Evolutionary conservation across 129 eudicot genomes (phyloP).

Genomic region (Sambucus nigra): DNA sequence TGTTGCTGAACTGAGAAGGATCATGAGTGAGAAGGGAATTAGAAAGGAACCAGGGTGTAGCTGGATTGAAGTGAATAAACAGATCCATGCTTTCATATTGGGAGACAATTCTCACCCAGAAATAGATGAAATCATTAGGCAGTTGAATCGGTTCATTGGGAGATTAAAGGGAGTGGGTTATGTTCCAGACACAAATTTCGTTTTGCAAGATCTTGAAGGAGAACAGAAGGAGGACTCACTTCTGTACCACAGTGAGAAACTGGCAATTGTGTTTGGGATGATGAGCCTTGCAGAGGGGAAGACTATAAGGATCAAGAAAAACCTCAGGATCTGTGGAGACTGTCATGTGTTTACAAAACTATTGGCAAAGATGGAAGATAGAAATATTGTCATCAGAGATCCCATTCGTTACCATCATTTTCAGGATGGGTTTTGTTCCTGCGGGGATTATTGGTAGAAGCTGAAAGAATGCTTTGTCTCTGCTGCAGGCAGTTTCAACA

Average conservation of each 20-base stretch:
- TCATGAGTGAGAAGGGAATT: constrained; percentile 40
- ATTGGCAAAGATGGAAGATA: constrained; percentile 46
- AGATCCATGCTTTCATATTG: constrained; percentile 47
- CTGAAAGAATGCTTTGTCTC: neutral
- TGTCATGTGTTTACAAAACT: constrained; percentile 64
- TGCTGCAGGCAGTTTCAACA: neutral
- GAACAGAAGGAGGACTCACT: constrained; percentile 68
- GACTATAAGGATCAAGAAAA: constrained; percentile 58
- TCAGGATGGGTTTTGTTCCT: constrained; percentile 54
- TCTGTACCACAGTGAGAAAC: constrained; percentile 59
- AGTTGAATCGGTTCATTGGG: constrained; percentile 31
- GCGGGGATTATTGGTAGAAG: constrained; percentile 63
- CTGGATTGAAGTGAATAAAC: constrained; percentile 65
- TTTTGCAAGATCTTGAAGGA: constrained; percentile 69
- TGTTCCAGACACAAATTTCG: constrained; percentile 54
- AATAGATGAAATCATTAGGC: constrained; percentile 26
- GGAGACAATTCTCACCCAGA: constrained; percentile 57
- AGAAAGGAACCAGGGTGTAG: constrained; percentile 79
- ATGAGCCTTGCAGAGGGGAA: constrained; percentile 48
- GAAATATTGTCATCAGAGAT: constrained; percentile 50
- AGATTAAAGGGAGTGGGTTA: constrained; percentile 56
- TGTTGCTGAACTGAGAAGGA: constrained; percentile 37
- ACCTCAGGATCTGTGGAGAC: constrained; percentile 66
- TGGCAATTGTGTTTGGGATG: constrained; percentile 58
- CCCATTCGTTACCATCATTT: constrained; percentile 73